Base-by-base conservation (phyloP, 1,284 basidiomycete genomes). In the Acaromyces ingoldii region DNA sequence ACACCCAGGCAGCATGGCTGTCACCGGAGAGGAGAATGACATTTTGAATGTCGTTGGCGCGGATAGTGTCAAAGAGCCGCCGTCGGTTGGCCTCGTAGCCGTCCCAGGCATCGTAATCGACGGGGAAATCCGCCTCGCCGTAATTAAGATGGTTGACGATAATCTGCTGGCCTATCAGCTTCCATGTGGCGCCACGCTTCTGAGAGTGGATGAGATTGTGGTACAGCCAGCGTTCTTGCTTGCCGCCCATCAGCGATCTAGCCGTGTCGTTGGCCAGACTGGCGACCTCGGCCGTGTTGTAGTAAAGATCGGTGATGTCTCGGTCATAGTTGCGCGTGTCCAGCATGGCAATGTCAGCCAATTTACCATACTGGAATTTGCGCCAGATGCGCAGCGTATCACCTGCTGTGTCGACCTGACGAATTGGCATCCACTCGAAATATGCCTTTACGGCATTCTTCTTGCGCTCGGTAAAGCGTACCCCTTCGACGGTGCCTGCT, bases 341-440 rank as follows among this genome's bases (percentile, higher is more conserved):
- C n/a, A 84, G 78, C 80, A 84, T 36, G 43, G 43, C 51, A 28
- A 65, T 50, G 25, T 62, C 60, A 15, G 62, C 63, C 9, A 63
- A 51, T 42, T 62, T 66, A 39, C 62, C 63, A 55, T 57, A 62
- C 13, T 57, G 82, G 24, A 82, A 65, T 65, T 82, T 82, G 31
- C 84, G 79, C 83, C 83, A 86, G 58, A 85, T 84, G 11, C 84
- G 78, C 11, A 85, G 79, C 59, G 82, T 79, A 65, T 85, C 83
- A 6, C 29, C 26, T 48, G 80, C 80, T 2, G 80, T 78, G 53
- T 80, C 80, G 13, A 85, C 82, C 67, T 84, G 83, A 6, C 83
- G 79, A 54, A 85, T 83, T 13, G 84, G 84, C 78, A 85, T 81
- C 83, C 84, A 85, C 63, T 85, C 83, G 63, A 84, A 83, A 69